A percentile compares a stretch with the other conserved stretches of the same genome.
Evolutionary conservation across 768 basidiomycete genomes (phyloP).

Genomic region (Mycena latifolia): DNA sequence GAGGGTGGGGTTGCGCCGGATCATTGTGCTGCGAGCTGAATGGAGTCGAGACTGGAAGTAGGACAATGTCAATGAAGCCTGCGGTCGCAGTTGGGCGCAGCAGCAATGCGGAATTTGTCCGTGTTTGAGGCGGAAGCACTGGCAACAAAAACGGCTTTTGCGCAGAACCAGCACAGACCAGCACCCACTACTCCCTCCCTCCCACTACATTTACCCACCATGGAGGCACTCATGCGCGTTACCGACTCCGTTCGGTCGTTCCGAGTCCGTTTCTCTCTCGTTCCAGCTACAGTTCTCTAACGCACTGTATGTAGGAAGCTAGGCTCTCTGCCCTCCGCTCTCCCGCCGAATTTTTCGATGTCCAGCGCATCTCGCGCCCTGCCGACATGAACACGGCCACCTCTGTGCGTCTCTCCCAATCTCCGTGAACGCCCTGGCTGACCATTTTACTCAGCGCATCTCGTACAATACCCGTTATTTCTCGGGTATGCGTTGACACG

Average conservation of each 20-base stretch:
- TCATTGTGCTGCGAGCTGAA: conserved; percentile 58
- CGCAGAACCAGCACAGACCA: conserved; percentile 2
- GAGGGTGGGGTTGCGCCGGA: conserved; percentile 81
- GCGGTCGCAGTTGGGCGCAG: conserved; percentile 35
- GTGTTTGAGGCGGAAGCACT: conserved; percentile 1
- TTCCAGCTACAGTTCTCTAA: not conserved
- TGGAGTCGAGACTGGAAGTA: not conserved
- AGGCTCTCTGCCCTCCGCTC: conserved; percentile 81
- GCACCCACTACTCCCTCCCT: no score
- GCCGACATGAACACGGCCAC: conserved; percentile 85
- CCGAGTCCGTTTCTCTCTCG: conserved; percentile 60
- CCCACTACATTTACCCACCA: conserved; percentile 45
- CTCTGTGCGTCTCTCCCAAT: conserved; percentile 61
- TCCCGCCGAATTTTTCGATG: conserved; percentile 85
- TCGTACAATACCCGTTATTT: conserved; percentile 95
- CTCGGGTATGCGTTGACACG: conserved; percentile 62
- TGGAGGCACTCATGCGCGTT: conserved; percentile 78
- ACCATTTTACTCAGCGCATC: conserved; percentile 72
- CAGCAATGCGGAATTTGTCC: conserved; percentile 28
- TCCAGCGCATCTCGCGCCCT: conserved; percentile 85
- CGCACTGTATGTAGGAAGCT: conserved; percentile 68
- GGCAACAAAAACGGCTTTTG: conserved; percentile 13
- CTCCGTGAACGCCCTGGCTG: not conserved
- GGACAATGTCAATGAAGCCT: conserved; percentile 7
- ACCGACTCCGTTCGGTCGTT: conserved; percentile 77